phyloP scores from a whole-genome alignment of 2,329 filamentous ascomycete species.

The Fonsecaea multimorphosa region DNA sequence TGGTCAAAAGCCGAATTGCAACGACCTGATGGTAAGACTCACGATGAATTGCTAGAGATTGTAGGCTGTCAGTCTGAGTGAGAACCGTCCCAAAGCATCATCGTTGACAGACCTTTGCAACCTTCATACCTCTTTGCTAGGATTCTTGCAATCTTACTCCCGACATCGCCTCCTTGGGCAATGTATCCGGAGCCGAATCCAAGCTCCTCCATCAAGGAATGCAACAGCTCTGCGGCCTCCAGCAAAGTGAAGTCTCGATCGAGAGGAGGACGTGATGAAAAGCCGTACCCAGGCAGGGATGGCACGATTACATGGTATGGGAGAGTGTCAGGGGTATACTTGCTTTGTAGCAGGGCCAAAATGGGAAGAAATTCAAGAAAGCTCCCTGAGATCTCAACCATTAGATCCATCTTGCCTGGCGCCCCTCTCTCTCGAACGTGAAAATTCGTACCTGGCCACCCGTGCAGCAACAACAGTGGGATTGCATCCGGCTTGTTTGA shows the following conservation, averaged over 20 bases:
- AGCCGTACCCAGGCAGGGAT: conserved; percentile 61
- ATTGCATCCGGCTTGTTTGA: conserved; percentile 59
- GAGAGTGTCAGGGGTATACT: conserved; percentile 57
- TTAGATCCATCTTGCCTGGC: neutral
- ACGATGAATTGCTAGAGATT: conserved; percentile 14
- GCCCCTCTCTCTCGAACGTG: neutral
- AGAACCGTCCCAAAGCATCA: neutral
- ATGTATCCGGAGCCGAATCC: conserved; percentile 62
- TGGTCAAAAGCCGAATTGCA: neutral
- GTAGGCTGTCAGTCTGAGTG: neutral
- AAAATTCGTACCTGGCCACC: conserved; percentile 23
- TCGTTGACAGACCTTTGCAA: conserved; percentile 48
- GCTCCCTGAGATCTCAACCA: neutral
- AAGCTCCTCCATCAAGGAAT: conserved; percentile 60
- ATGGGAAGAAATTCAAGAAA: conserved; percentile 64
- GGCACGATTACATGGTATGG: conserved; percentile 66
- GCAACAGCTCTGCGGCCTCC: conserved; percentile 53
- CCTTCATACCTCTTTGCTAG: conserved; percentile 51
- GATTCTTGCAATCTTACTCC: conserved; percentile 52
- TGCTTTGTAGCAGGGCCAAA: conserved; percentile 53
- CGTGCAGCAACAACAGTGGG: conserved; percentile 61
- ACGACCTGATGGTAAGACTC: neutral
- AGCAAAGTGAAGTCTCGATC: conserved; percentile 49
- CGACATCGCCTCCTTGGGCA: conserved; percentile 64
- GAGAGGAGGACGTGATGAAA: conserved; percentile 56